phyloP scores from a whole-genome alignment of 1,139 yeast genomes.

The Nakaseomyces uthaithaninus region DNA sequence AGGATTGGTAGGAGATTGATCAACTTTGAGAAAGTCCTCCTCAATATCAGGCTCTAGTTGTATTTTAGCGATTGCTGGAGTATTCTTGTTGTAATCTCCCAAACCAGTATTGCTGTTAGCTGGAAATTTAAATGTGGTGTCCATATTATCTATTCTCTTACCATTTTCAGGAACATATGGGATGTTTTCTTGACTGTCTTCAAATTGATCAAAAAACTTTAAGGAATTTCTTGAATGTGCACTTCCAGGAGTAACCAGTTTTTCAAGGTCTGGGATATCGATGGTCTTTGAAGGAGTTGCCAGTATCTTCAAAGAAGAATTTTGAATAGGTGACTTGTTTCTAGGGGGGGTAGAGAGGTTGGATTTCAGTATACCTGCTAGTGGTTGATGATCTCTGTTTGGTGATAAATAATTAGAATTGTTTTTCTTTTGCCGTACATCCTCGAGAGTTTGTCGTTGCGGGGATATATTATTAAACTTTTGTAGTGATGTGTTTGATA shows the following conservation, averaged over 20 bases:
- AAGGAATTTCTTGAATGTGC: constrained; percentile 18
- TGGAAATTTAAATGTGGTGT: constrained; percentile 23
- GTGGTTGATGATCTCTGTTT: too few relatives aligned
- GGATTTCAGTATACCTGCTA: too few relatives aligned
- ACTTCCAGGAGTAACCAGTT: constrained; percentile 15
- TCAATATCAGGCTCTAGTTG: constrained; percentile 7
- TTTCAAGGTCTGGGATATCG: constrained; percentile 24
- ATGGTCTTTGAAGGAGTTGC: constrained; percentile 27
- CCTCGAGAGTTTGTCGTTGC: too few relatives aligned
- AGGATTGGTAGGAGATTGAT: constrained; percentile 12
- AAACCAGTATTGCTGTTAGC: not conserved
- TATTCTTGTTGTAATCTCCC: not conserved
- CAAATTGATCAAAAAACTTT: constrained; percentile 24
- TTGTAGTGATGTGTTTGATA: too few relatives aligned
- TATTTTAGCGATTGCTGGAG: not conserved
- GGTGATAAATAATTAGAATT: too few relatives aligned
- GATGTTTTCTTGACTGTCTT: constrained; percentile 10
- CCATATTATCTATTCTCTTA: constrained; percentile 13
- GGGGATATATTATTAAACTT: too few relatives aligned
- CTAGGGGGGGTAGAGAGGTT: not conserved
- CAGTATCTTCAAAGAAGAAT: constrained; percentile 19
- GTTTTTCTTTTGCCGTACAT: too few relatives aligned
- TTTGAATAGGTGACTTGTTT: not conserved
- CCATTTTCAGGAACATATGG: not conserved
- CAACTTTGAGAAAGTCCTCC: constrained; percentile 18